These are phyloP conservation scores for Colletotrichum sansevieriae DNA, from an alignment of 2,329 filamentous ascomycete species.

Conservation along the genomic window DNA sequence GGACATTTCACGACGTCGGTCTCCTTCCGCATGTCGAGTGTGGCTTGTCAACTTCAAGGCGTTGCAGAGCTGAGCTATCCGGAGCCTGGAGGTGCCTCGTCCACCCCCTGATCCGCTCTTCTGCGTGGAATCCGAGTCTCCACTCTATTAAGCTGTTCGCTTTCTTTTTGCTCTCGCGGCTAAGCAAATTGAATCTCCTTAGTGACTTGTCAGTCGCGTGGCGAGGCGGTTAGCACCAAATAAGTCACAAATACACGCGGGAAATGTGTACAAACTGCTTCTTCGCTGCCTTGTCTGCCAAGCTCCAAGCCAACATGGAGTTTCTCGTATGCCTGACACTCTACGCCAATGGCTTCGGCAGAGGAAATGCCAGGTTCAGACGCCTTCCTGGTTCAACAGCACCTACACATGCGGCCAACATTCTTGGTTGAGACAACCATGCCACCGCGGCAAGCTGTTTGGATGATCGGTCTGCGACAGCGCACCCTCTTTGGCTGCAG, in stretches of 20 bases:
- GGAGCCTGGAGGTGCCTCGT: conserved; percentile 2
- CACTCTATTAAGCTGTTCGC: conserved; percentile 26
- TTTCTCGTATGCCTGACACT: conserved; percentile 21
- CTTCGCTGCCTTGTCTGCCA: conserved; percentile 12
- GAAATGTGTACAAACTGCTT: not conserved
- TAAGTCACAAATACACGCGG: conserved; percentile 1
- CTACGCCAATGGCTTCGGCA: conserved; percentile 21
- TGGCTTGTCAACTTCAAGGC: conserved; percentile 2
- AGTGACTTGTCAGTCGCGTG: conserved; percentile 23
- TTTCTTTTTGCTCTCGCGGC: conserved; percentile 33
- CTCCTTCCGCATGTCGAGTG: not conserved
- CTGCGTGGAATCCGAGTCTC: conserved; percentile 2
- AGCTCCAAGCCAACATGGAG: conserved; percentile 18
- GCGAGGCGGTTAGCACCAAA: conserved; percentile 9
- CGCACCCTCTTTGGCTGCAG: conserved; percentile 17
- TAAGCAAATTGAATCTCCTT: conserved; percentile 22
- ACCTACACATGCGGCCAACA: not conserved
- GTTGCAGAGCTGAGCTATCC: conserved; percentile 2
- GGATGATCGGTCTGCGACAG: not conserved
- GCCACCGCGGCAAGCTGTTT: not conserved
- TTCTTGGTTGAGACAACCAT: not conserved
- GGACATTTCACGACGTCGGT: no score
- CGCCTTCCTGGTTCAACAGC: conserved; percentile 20
- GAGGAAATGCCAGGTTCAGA: conserved; percentile 7
- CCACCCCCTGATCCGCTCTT: conserved; percentile 15